Evolutionary conservation across 2,329 filamentous ascomycete species (phyloP).

Genomic region (Arthroderma sp.): DNA sequence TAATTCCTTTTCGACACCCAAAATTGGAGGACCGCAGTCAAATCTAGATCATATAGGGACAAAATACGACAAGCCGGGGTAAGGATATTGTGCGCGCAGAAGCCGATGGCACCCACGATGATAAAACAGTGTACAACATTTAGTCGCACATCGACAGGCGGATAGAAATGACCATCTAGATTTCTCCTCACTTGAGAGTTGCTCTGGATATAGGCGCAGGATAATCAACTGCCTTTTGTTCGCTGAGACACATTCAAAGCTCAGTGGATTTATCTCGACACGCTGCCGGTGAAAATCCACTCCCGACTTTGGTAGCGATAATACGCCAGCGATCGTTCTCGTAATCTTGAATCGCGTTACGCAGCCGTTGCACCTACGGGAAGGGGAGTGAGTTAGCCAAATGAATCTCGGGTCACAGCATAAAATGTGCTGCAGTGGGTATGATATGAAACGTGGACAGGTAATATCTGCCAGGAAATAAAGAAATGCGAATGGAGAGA

Average conservation of each 20-base stretch:
- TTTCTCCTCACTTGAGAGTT: neutral
- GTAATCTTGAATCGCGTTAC: constrained; percentile 28
- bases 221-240: too few relatives aligned
- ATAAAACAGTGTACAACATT: constrained; percentile 3
- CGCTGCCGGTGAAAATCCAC: constrained; percentile 73
- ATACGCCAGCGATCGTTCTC: constrained; percentile 74
- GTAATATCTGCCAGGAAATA: neutral
- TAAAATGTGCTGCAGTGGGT: neutral
- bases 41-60: too few relatives aligned
- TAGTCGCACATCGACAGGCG: constrained; percentile 5
- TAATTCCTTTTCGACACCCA: too few relatives aligned
- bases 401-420: constrained; percentile 1
- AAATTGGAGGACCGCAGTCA: too few relatives aligned
- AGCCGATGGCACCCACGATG: neutral
- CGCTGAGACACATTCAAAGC: constrained; percentile 24
- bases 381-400: constrained; percentile 2
- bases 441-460: too few relatives aligned
- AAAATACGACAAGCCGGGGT: neutral
- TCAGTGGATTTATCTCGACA: constrained; percentile 70
- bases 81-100: neutral
- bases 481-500: neutral
- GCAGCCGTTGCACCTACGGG: constrained; percentile 24
- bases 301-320: constrained; percentile 79
- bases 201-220: too few relatives aligned
- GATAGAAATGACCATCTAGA: neutral